phyloP scores from a whole-genome alignment of 352 stramenopile species.

The Pythium diclinum region DNA sequence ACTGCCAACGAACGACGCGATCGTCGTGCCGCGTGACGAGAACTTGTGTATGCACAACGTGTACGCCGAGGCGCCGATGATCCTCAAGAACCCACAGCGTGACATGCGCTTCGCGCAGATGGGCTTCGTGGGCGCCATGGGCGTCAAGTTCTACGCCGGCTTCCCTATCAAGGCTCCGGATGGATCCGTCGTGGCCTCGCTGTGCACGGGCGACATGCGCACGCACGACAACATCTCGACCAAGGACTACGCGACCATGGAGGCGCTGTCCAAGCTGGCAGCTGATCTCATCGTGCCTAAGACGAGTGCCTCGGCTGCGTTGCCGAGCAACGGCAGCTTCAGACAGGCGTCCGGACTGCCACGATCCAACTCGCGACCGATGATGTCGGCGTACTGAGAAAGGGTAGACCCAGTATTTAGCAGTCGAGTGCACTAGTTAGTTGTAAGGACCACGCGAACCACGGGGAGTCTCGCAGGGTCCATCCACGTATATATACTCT shows the following conservation, averaged over 20 bases:
- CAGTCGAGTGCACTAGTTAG: background rate
- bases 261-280: slow-evolving; percentile 49
- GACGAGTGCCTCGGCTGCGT: background rate
- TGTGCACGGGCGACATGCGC: slow-evolving; percentile 40
- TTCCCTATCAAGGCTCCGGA: slow-evolving; percentile 52
- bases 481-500: too few relatives aligned
- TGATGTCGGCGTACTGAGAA: background rate
- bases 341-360: background rate
- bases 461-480: background rate
- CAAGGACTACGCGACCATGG: slow-evolving; percentile 77
- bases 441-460: background rate
- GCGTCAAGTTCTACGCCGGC: slow-evolving; percentile 61
- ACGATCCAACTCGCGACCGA: background rate
- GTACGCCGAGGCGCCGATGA: slow-evolving; percentile 58
- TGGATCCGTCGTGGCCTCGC: slow-evolving; percentile 43
- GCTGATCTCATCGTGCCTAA: slow-evolving; percentile 37
- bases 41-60: slow-evolving; percentile 56
- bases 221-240: slow-evolving; percentile 60
- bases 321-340: background rate
- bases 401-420: background rate
- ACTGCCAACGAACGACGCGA: slow-evolving; percentile 29
- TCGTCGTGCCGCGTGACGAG: slow-evolving; percentile 42
- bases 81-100: slow-evolving; percentile 60
- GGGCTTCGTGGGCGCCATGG: slow-evolving; percentile 39
- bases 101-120: slow-evolving; percentile 64